Evolutionary conservation across 2,329 filamentous ascomycete species (phyloP).

Genomic region (Penicillium vulpinum): DNA sequence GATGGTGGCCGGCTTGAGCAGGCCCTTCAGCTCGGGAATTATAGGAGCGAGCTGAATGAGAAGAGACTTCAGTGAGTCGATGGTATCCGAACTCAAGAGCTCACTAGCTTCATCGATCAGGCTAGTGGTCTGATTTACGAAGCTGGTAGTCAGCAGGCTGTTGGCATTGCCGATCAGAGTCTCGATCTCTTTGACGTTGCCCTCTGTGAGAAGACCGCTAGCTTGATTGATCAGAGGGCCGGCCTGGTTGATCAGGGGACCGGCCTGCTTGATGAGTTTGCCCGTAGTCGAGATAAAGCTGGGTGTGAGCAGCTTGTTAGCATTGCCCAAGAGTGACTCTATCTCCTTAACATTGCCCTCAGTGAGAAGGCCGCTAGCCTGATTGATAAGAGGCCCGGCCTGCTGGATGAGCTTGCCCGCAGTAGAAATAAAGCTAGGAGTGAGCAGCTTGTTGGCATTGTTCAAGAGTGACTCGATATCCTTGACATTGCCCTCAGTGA

Average conservation of each 20-base stretch:
- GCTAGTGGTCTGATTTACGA: constrained; percentile 15
- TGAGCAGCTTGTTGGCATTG: constrained; percentile 18
- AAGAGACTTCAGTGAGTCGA: constrained; percentile 23
- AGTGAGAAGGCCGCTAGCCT: constrained; percentile 1
- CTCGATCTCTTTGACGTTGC: constrained; percentile 74
- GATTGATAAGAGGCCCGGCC: constrained; percentile 8
- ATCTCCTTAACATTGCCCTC: constrained; percentile 66
- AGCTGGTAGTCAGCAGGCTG: constrained; percentile 12
- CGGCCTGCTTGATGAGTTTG: constrained; percentile 15
- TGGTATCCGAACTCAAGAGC: constrained; percentile 13
- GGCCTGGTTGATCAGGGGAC: constrained; percentile 12
- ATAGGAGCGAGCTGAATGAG: constrained; percentile 16
- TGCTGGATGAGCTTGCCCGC: constrained; percentile 16
- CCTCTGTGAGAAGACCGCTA: constrained; percentile 29
- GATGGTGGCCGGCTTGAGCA: constrained; percentile 23
- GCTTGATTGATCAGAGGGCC: neutral
- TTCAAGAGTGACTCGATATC: constrained; percentile 62
- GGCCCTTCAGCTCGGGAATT: constrained; percentile 20
- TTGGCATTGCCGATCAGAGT: constrained; percentile 37
- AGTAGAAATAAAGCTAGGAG: constrained; percentile 9
- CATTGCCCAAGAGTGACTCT: constrained; percentile 47
- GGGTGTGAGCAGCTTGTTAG: constrained; percentile 13
- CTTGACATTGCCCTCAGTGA: constrained; percentile 61
- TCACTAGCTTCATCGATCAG: constrained; percentile 18
- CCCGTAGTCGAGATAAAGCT: constrained; percentile 15